Base-by-base conservation (phyloP, 805 yeast genomes). In the Blastobotrys mokoenaii region DNA sequence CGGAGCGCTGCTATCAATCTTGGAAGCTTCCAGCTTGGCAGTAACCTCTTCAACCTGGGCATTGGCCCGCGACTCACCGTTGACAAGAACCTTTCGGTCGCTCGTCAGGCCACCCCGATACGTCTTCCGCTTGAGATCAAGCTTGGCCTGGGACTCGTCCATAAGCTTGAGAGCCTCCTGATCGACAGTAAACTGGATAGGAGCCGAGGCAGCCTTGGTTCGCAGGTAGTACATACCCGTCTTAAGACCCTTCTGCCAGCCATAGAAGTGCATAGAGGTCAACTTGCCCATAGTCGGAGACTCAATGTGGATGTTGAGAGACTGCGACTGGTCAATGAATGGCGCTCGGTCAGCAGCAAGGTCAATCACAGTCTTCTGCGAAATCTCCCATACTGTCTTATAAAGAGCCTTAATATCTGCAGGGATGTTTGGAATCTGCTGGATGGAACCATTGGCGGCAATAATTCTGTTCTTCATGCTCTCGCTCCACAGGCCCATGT, bases 191-290 rank as follows among this genome's bases (percentile, higher is more conserved):
- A 88, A 90, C 70, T 90, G 95, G 61, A 93, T 93, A 40, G 98
- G 97, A 43, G 95, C 84, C 37, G 96, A 78, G 16, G 98, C 98
- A 49, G 97, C 96, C 73, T 86, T 95, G 9, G 97, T 90, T 68
- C 97, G 82, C 65, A 93, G 72, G 68, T 93, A 93, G 73, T 93
- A 93, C 94, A 93, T 90, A 60, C 98, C 98, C 3, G 98, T 93
- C 76, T 93, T 93, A 63, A 93, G 76, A 50, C 98, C 98, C 72
- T 84, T 87, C 72, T 85, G 84, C 98, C 98, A 93, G 40, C 96
- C 97, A 63, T 93, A 90, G 73, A 93, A 93, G 66, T 93, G 98
- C 97, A 93, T 93, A 53, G 93, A 80, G 4, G 97, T 93, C 62
- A 93, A 75, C 66, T 93, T 93, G 58, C 96, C 95, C 90, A 87